Evolutionary conservation across 2,329 filamentous ascomycete genomes (phyloP).

Genomic region (Thermomyces lanuginosus): DNA sequence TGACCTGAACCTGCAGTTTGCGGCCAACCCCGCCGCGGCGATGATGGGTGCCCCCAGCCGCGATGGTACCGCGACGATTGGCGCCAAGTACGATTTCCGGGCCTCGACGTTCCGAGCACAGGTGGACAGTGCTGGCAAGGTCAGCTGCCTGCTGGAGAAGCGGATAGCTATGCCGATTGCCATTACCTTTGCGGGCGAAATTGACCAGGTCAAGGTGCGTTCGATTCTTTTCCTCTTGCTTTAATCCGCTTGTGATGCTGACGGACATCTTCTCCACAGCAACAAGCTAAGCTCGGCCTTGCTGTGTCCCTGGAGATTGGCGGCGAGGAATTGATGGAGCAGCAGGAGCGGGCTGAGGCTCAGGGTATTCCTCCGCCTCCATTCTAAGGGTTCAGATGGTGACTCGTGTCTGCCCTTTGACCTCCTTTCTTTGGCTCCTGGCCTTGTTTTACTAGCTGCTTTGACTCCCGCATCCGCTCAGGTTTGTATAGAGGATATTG

Average conservation of each 20-base stretch:
- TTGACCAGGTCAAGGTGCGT: conserved; percentile 88
- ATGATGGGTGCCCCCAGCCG: conserved; percentile 66
- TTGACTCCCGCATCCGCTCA: too few relatives aligned
- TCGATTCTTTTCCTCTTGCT: conserved; percentile 2
- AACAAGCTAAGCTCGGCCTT: conserved; percentile 86
- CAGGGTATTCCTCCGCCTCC: conserved; percentile 32
- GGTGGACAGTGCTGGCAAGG: conserved; percentile 85
- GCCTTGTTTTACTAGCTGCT: conserved; percentile 22
- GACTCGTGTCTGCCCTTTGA: too few relatives aligned
- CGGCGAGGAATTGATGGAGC: conserved; percentile 72
- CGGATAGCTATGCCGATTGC: conserved; percentile 81
- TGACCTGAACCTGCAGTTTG: conserved; percentile 78
- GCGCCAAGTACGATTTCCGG: conserved; percentile 96
- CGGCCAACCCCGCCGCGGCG: conserved; percentile 44
- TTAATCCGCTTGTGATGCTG: conserved; percentile 2
- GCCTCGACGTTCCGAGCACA: conserved; percentile 91
- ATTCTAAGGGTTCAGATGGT: too few relatives aligned
- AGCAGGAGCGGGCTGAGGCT: conserved; percentile 45
- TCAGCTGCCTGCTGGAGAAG: conserved; percentile 88
- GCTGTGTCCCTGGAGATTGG: conserved; percentile 82
- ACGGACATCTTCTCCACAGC: conserved; percentile 38
- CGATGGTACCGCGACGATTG: conserved; percentile 80
- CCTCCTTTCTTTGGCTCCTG: not conserved
- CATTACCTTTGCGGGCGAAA: conserved; percentile 88
- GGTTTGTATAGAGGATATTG: too few relatives aligned